Conservation (phyloP, 163 green algal genomes). For the Coccomyxa subellipsoidea region DNA sequence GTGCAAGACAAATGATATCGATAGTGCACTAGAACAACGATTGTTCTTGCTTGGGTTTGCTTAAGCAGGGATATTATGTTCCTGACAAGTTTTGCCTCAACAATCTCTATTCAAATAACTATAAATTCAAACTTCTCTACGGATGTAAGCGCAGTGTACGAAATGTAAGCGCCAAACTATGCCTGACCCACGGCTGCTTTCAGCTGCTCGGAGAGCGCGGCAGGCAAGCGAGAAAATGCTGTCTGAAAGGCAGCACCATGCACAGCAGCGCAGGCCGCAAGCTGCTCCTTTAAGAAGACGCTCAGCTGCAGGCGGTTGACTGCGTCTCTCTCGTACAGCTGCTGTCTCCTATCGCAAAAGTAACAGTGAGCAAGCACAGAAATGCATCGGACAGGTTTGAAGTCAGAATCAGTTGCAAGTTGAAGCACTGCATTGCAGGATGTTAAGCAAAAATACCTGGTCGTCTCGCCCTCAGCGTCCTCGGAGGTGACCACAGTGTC, state of each 20-base stretch:
- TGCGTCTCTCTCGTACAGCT: conserved; percentile 35
- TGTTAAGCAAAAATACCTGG: not conserved
- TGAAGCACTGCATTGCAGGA: not conserved
- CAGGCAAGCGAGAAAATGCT: conserved; percentile 27
- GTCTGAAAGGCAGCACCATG: conserved; percentile 31
- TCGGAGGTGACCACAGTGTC: conserved; percentile 19
- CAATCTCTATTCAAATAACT: too few species aligned
- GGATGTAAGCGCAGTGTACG: too few species aligned
- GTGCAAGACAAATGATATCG: too few species aligned
- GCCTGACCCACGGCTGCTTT: not conserved
- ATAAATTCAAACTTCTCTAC: too few species aligned
- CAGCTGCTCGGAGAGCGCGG: conserved; percentile 25
- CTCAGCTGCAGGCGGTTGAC: conserved; percentile 33
- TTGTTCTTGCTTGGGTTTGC: too few species aligned
- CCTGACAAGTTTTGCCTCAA: too few species aligned
- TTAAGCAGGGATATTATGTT: too few species aligned
- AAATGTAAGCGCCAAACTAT: too few species aligned
- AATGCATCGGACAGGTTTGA: not conserved
- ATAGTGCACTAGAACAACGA: too few species aligned
- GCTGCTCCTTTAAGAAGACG: conserved; percentile 27
- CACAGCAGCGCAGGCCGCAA: conserved; percentile 31
- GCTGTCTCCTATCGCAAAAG: conserved; percentile 21
- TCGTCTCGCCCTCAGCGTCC: conserved; percentile 24
- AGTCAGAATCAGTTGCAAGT: not conserved
- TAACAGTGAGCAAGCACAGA: conserved; percentile 13